Evolutionary conservation across 352 stramenopile species (phyloP).

Genomic region (Phytophthora sojae): DNA sequence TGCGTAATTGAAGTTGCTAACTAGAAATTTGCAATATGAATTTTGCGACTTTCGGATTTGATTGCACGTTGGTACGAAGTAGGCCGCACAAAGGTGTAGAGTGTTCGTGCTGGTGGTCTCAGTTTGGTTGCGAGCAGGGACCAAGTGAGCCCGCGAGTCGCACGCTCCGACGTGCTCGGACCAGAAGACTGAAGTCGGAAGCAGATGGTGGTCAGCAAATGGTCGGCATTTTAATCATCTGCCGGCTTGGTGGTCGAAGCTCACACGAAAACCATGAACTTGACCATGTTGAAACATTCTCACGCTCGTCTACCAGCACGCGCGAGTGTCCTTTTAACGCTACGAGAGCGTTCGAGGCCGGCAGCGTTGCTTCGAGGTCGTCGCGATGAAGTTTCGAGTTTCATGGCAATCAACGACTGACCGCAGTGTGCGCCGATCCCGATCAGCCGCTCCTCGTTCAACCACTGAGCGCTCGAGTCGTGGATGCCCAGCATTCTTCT

Average conservation of each 20-base stretch:
- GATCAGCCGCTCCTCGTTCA: constrained; percentile 15
- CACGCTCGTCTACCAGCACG: constrained; percentile 3
- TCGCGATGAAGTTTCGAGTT: constrained; percentile 16
- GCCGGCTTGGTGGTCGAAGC: neutral
- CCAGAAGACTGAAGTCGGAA: constrained; percentile 20
- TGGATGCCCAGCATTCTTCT: constrained; percentile 20
- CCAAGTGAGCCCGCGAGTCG: neutral
- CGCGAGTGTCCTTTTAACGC: constrained; percentile 3
- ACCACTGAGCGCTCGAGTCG: constrained; percentile 9
- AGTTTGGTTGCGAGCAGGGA: neutral
- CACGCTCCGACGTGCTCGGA: constrained; percentile 12
- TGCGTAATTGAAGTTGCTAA: no score
- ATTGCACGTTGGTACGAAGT: no score
- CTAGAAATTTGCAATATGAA: no score
- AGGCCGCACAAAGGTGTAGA: no score
- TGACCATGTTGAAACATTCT: constrained; percentile 4
- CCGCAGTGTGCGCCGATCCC: constrained; percentile 17
- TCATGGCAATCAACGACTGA: constrained; percentile 22
- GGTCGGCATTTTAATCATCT: constrained; percentile 2
- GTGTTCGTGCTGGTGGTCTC: neutral
- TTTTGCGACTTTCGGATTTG: no score
- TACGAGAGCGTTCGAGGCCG: neutral
- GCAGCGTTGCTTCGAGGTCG: neutral
- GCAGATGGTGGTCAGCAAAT: constrained; percentile 28
- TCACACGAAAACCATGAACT: neutral